These are phyloP conservation scores for Colletotrichum abscissum DNA, from an alignment of 2,329 filamentous ascomycete genomes.

Conservation along the genomic window DNA sequence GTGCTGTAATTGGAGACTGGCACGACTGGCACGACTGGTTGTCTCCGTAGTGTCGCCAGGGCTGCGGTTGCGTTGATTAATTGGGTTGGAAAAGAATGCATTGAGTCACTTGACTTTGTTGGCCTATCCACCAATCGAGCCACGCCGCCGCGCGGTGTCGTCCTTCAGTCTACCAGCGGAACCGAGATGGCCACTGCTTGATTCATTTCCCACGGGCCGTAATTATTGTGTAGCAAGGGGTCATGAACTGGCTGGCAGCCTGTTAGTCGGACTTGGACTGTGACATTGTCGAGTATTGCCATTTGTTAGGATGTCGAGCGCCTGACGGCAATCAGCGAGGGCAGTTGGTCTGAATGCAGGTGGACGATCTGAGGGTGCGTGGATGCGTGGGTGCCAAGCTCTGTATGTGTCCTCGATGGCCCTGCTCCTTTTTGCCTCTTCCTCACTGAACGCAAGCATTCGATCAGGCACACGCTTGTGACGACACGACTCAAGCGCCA, in stretches of 20 bases:
- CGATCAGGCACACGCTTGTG: not conserved
- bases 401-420: not conserved
- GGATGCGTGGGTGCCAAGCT: not conserved
- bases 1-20: not conserved
- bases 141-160: not conserved
- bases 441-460: not conserved
- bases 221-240: not conserved
- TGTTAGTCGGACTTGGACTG: not conserved
- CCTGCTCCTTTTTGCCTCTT: not conserved
- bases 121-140: slow-evolving; percentile 4
- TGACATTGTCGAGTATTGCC: not conserved
- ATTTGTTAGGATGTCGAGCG: not conserved
- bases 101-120: slow-evolving; percentile 24
- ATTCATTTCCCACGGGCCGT: not conserved
- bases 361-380: not conserved
- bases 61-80: slow-evolving; percentile 13
- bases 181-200: not conserved
- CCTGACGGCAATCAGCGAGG: slow-evolving; percentile 18
- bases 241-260: slow-evolving; percentile 1
- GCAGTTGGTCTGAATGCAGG: not conserved
- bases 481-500: slow-evolving; percentile 10
- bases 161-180: not conserved
- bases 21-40: not conserved
- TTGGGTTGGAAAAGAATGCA: slow-evolving; percentile 4
- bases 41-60: not conserved